A percentile compares a stretch with the other conserved stretches of the same genome.
These are phyloP conservation scores for Mycosarcoma maydis DNA, from an alignment of 1,284 basidiomycete genomes.

Conservation along the genomic window DNA sequence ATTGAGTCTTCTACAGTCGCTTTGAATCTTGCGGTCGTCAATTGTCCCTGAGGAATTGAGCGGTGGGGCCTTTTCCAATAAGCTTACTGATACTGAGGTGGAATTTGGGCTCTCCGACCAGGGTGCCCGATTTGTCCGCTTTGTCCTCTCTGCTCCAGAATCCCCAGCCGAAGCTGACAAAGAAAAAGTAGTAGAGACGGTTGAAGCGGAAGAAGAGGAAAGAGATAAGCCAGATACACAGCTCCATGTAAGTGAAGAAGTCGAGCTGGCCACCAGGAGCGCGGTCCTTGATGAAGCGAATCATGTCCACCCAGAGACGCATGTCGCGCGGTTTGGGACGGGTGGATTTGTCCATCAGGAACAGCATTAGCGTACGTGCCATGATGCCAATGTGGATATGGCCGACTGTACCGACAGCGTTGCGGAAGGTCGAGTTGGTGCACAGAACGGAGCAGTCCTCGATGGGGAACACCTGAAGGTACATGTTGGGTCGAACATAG, in stretches of 20 bases:
- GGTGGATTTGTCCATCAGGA: conserved; percentile 72
- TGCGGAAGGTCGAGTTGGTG: conserved; percentile 73
- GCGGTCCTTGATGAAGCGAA: conserved; percentile 73
- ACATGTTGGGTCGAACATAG: conserved; percentile 72
- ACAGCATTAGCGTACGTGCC: conserved; percentile 73
- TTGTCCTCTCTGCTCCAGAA: conserved; percentile 54
- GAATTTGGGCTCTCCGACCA: conserved; percentile 49
- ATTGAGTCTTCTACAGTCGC: neutral
- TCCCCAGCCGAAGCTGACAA: conserved; percentile 60
- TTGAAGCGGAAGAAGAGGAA: conserved; percentile 54
- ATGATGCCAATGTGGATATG: conserved; percentile 68
- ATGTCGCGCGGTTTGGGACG: conserved; percentile 73
- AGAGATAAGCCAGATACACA: conserved; percentile 65
- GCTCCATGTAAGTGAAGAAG: conserved; percentile 76
- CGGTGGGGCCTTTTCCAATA: conserved; percentile 37
- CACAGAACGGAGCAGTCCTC: conserved; percentile 72
- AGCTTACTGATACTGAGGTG: conserved; percentile 51
- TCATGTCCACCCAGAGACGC: conserved; percentile 75
- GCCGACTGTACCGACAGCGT: conserved; percentile 65
- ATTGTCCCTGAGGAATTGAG: conserved; percentile 37
- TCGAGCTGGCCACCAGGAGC: conserved; percentile 72
- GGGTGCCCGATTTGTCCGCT: conserved; percentile 34
- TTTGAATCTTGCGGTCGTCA: too few species aligned
- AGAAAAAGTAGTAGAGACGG: conserved; percentile 60
- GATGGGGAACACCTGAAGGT: conserved; percentile 75